Evolutionary conservation across 1,284 basidiomycete species (phyloP).

Genomic region (Rhodotorula glutinis): DNA sequence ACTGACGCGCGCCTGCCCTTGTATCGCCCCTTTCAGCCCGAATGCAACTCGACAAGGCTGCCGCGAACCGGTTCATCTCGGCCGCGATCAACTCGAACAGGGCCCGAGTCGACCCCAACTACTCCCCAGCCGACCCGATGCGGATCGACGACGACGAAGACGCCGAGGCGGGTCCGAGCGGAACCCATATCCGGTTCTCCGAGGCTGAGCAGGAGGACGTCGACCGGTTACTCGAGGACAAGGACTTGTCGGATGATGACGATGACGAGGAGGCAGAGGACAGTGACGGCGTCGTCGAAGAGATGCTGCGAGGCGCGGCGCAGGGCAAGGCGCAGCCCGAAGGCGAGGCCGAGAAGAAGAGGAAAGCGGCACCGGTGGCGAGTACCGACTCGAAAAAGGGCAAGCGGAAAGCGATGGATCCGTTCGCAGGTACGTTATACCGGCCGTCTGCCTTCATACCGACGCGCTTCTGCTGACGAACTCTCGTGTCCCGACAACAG

Average conservation of each 20-base stretch:
- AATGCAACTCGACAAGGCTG: constrained; percentile 64
- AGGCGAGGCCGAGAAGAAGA: neutral
- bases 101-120: constrained; percentile 14
- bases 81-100: constrained; percentile 62
- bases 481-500: neutral
- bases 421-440: constrained; percentile 21
- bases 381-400: neutral
- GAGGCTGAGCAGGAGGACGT: constrained; percentile 1
- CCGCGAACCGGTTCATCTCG: constrained; percentile 74
- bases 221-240: constrained; percentile 20
- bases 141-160: neutral
- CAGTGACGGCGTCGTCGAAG: neutral
- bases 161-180: constrained; percentile 11
- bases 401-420: constrained; percentile 18
- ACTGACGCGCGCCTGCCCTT: neutral
- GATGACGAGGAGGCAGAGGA: neutral
- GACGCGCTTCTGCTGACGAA: too few relatives aligned
- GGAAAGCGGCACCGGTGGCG: neutral
- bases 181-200: constrained; percentile 33
- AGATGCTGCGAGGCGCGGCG: neutral
- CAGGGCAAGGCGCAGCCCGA: neutral
- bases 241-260: constrained; percentile 10
- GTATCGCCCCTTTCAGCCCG: constrained; percentile 50
- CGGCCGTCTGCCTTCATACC: neutral
- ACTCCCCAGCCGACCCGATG: constrained; percentile 1